Base-by-base conservation (phyloP, 2,329 filamentous ascomycete genomes). In the Clathrospora elynae region DNA sequence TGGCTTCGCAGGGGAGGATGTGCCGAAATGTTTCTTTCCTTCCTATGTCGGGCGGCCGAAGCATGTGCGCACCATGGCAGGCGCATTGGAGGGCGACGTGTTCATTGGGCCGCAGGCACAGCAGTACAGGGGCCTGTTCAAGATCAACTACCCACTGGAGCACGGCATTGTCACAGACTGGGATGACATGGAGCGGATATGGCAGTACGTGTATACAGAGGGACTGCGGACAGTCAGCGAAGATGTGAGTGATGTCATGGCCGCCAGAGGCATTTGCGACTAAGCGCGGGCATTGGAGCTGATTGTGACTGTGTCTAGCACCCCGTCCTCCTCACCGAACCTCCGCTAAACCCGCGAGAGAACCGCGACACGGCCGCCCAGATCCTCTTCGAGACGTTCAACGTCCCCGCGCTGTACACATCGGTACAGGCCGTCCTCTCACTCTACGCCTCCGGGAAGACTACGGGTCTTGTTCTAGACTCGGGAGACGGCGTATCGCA, bases 181-280 rank as follows among this genome's bases (percentile, higher is more conserved):
- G 93, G 93, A 97, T 68, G 93, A 99, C 68, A 99, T 99, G 93
- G 93, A 99, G 78, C 85, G 90, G 75, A 99, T 99, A 74, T 99
- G 93, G 93, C 88, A 95, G 64, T 93, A 95, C 67, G 90, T 99
- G 38, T 99, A 97, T 71, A 88, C 88, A 44, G 92, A 96, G 66
- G 93, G 95, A 53, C 73, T 99, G 62, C 97, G 96, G 78, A 96
- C 92, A 35, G 79, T 96, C 67, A 96, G 91, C 72, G 93, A 99
- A 80, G 93, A 99, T 81, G 88, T 91, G 72, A 70, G 75, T 67
- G 12, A 24, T 20, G 20, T 33, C 34, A 30, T 25, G 26, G 36
- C 38, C 34, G 19, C 30, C 5, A 25, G 16, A 30, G 42, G 33
- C 42, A 46, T 54, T 31, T 24, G 46, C 33, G 26, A 34, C 39